phyloP scores from a whole-genome alignment of 345 rosid species.

The Acer yangbiense region DNA sequence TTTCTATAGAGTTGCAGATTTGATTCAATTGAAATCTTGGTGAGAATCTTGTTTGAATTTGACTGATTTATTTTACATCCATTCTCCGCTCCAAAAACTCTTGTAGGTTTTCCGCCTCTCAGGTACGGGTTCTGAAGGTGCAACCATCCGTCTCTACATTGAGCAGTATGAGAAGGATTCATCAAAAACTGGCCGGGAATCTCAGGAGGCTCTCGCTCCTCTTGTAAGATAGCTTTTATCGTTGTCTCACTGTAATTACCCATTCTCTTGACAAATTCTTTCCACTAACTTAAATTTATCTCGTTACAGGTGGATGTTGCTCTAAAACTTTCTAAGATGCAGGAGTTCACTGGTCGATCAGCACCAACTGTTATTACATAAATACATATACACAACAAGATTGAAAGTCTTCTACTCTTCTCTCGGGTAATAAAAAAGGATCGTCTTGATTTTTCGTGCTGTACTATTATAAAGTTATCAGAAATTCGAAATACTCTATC shows the following conservation, averaged over 20 bases:
- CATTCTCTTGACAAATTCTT: background rate
- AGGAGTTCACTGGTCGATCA: slow-evolving; percentile 89
- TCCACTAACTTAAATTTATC: slow-evolving; percentile 18
- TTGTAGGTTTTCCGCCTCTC: slow-evolving; percentile 93
- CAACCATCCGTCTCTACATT: slow-evolving; percentile 93
- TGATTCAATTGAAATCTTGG: background rate
- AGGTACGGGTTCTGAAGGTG: slow-evolving; percentile 99
- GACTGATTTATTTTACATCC: background rate
- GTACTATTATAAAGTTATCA: background rate
- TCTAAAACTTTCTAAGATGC: slow-evolving; percentile 88
- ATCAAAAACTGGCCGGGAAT: slow-evolving; percentile 82
- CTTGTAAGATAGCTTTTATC: slow-evolving; percentile 51
- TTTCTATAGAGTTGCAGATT: background rate
- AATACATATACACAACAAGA: background rate
- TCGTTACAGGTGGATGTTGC: slow-evolving; percentile 83
- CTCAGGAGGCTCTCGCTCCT: slow-evolving; percentile 89
- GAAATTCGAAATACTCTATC: slow-evolving; percentile 1
- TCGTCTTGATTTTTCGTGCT: slow-evolving; percentile 3
- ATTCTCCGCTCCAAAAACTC: background rate
- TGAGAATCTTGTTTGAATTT: background rate
- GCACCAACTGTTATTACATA: slow-evolving; percentile 95
- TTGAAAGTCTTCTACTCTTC: background rate
- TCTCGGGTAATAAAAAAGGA: background rate
- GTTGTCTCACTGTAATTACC: background rate
- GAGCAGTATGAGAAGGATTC: slow-evolving; percentile 98